Evolutionary conservation across 1,284 basidiomycete genomes (phyloP), one percentile per base, ranked within the genome.

Genomic region (Cutaneotrichosporon sp.): DNA sequence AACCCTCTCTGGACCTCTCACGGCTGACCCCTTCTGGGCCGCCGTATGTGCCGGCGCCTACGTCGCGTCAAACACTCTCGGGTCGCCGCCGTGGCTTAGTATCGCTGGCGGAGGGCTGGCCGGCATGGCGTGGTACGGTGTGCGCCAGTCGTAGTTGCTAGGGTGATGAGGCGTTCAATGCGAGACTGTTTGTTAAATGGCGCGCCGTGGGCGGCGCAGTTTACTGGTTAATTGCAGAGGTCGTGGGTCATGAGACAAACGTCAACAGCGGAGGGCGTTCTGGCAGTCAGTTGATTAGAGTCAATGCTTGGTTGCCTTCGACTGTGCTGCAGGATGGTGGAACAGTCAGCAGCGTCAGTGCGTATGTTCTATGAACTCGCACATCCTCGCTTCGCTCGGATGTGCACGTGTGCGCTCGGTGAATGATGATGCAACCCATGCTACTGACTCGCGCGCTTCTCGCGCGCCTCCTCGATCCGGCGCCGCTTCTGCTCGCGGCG

Each of bases 21-120:
- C 73, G 0, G 56, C 65, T 14, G 75, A 77, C 53, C 77, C 77
- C 1, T 79, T 75, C 63, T 78, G 77, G 77, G 75, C 75, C 9
- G 76, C 77, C 2, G 73, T 78, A 1, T 72, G 68, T 2, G 66
- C 68, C 8, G 60, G 62, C 13, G 57, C 64, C 9, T 77, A 71
- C 54, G 60, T 72, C 4, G 68, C 61, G 4, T 64, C 60, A 39
- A 61, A 69, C 45, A 74, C 66, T 62, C 77, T 75, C 62, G 61
- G 59, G 36, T 55, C 68, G 8, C 76, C 76, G 3, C 71, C 77
- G 14, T 71, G 76, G 26, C 46, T 73, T 10, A 65, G 68, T 17
- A 72, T 79, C 40, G 44, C 71, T 1, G 66, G 63, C 0, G 77
- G 77, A 7, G 77, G 69, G 0, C 46, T 74, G 2, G 69, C 70